Percentiles rank a stretch among this genome's conserved stretches.
Conservation (phyloP, 768 basidiomycete genomes). For the Leccinum truebloodii region DNA sequence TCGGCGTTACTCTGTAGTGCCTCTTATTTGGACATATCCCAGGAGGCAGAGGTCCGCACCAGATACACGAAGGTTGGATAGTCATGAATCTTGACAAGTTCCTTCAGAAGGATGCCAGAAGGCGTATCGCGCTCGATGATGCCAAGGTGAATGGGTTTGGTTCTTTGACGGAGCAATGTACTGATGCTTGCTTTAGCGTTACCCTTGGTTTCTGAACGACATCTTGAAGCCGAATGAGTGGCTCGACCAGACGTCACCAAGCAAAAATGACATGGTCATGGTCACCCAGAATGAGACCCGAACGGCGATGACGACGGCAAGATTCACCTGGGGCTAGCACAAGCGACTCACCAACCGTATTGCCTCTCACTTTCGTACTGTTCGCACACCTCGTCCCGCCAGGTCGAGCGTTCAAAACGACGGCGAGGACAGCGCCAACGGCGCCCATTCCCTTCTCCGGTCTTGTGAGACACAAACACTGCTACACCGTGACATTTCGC, state of each 20-base stretch:
- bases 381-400: slow-evolving; percentile 32
- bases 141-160: slow-evolving; percentile 63
- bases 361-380: slow-evolving; percentile 50
- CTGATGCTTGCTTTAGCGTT: slow-evolving; percentile 40
- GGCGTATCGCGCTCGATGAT: slow-evolving; percentile 75
- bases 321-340: slow-evolving; percentile 61
- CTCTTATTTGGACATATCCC: slow-evolving; percentile 87
- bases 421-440: slow-evolving; percentile 26
- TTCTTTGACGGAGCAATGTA: neutral
- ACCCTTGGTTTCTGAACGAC: slow-evolving; percentile 69
- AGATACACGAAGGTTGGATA: slow-evolving; percentile 52
- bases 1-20: slow-evolving; percentile 95
- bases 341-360: slow-evolving; percentile 45
- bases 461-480: slow-evolving; percentile 25
- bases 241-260: slow-evolving; percentile 63
- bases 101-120: slow-evolving; percentile 75
- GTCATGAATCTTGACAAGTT: slow-evolving; percentile 72
- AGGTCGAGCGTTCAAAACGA: slow-evolving; percentile 17
- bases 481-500: slow-evolving; percentile 8
- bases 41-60: slow-evolving; percentile 55
- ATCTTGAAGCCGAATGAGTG: slow-evolving; percentile 66
- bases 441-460: slow-evolving; percentile 33
- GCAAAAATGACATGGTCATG: slow-evolving; percentile 47
- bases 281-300: slow-evolving; percentile 79
- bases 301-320: slow-evolving; percentile 67